These are phyloP conservation scores for Arthromyces matolae DNA, from an alignment of 768 basidiomycete genomes.

Conservation along the genomic window DNA sequence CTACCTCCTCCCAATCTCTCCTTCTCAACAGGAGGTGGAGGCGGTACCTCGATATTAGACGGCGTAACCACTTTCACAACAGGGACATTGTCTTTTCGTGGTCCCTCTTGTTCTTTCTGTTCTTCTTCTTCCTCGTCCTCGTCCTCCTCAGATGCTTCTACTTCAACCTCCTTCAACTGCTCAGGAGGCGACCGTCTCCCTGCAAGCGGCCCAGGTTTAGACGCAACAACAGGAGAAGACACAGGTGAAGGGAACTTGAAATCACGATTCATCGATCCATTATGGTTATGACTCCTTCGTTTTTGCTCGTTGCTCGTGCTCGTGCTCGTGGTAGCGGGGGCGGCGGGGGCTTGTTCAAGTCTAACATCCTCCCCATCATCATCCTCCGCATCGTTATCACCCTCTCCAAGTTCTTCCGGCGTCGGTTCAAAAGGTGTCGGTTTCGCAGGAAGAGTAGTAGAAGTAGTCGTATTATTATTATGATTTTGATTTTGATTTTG, in stretches of 20 bases:
- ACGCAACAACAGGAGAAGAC: constrained; percentile 28
- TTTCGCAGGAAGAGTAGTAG: constrained; percentile 16
- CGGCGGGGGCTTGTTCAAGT: constrained; percentile 21
- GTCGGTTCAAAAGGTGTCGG: constrained; percentile 44
- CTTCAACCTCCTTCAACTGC: no score
- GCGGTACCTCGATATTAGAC: constrained; percentile 70
- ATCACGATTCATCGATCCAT: constrained; percentile 74
- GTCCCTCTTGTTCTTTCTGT: no score
- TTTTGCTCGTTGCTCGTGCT: constrained; percentile 23
- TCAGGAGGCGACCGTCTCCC: constrained; percentile 24
- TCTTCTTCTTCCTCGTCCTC: no score
- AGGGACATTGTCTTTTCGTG: constrained; percentile 2
- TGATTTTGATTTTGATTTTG: constrained; percentile 32
- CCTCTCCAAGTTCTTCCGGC: constrained; percentile 46
- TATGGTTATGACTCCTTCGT: constrained; percentile 48
- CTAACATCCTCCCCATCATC: constrained; percentile 30
- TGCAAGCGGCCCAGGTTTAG: constrained; percentile 11
- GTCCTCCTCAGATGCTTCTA: no score
- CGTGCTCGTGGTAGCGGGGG: not conserved
- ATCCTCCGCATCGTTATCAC: constrained; percentile 36
- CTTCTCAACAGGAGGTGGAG: constrained; percentile 78
- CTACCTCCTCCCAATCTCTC: constrained; percentile 42
- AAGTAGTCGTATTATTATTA: no score
- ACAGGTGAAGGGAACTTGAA: constrained; percentile 64
- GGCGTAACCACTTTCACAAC: constrained; percentile 44